Evolutionary conservation across 1,139 yeast species (phyloP).

Genomic region (Suhomyces panamericanus): DNA sequence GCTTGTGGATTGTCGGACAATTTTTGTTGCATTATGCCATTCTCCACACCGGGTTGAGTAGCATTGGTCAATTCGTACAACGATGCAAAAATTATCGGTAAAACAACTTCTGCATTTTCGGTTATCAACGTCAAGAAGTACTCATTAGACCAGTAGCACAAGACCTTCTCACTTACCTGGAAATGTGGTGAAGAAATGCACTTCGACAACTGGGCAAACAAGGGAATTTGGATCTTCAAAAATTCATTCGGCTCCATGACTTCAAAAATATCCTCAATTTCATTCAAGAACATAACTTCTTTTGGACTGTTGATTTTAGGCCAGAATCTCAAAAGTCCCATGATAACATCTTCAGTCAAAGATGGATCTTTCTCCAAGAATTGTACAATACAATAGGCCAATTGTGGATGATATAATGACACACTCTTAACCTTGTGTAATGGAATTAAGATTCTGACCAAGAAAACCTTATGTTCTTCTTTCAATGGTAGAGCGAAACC

Average conservation of each 20-base stretch:
- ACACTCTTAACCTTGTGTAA: slow-evolving; percentile 88
- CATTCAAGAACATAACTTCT: slow-evolving; percentile 93
- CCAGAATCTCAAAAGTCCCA: slow-evolving; percentile 94
- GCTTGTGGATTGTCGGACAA: slow-evolving; percentile 42
- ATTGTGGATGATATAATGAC: slow-evolving; percentile 90
- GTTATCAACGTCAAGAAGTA: slow-evolving; percentile 87
- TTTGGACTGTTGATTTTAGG: slow-evolving; percentile 95
- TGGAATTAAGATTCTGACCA: slow-evolving; percentile 87
- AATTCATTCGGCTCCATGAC: slow-evolving; percentile 94
- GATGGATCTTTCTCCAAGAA: slow-evolving; percentile 91
- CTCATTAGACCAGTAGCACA: slow-evolving; percentile 94
- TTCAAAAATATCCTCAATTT: slow-evolving; percentile 94
- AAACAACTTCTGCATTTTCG: slow-evolving; percentile 85
- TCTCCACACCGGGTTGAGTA: slow-evolving; percentile 51
- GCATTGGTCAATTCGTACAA: slow-evolving; percentile 75
- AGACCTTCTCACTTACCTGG: slow-evolving; percentile 94
- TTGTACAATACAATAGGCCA: slow-evolving; percentile 96
- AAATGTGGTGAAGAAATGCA: slow-evolving; percentile 95
- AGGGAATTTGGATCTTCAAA: slow-evolving; percentile 86
- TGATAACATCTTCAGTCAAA: slow-evolving; percentile 89
- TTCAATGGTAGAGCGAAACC: slow-evolving; percentile 97
- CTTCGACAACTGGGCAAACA: slow-evolving; percentile 90
- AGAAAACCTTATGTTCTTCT: slow-evolving; percentile 92
- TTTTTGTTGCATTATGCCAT: slow-evolving; percentile 49
- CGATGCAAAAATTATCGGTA: slow-evolving; percentile 90